Percentiles rank a stretch among this genome's conserved stretches.
Evolutionary conservation across 306 rosid genomes (phyloP).

Genomic region (Sindora glabra): DNA sequence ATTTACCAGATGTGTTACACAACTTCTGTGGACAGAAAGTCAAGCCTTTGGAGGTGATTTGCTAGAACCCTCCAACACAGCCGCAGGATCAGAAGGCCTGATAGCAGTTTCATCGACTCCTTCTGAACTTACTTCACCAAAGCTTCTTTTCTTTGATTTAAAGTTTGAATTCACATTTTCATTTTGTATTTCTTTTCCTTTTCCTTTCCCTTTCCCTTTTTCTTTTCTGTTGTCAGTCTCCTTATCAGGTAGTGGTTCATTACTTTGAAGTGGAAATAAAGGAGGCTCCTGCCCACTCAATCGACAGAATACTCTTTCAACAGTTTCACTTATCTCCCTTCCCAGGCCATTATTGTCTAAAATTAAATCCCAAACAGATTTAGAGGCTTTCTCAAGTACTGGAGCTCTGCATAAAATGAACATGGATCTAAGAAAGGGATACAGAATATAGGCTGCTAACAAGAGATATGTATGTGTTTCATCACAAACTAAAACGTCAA

Average conservation of each 20-base stretch:
- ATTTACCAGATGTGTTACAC: conserved; percentile 27
- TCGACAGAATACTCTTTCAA: conserved; percentile 81
- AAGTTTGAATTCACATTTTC: conserved; percentile 29
- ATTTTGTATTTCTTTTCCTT: conserved; percentile 45
- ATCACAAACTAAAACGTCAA: not conserved
- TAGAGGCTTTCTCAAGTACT: conserved; percentile 89
- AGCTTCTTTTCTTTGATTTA: conserved; percentile 66
- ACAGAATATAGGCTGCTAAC: not conserved
- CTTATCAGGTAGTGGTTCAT: conserved; percentile 36
- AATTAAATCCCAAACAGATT: conserved; percentile 94
- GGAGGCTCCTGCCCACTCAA: conserved; percentile 89
- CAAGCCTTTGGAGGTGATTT: conserved; percentile 38
- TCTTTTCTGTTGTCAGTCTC: conserved; percentile 39
- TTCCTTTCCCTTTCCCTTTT: conserved; percentile 64
- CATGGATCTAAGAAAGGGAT: conserved; percentile 9
- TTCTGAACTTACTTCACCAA: conserved; percentile 33
- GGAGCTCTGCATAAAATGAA: conserved; percentile 57
- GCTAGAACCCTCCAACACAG: conserved; percentile 28
- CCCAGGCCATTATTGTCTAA: conserved; percentile 74
- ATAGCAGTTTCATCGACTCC: conserved; percentile 36
- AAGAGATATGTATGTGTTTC: not conserved
- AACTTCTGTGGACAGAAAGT: not conserved
- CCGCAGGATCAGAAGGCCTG: conserved; percentile 32
- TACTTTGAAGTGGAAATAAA: conserved; percentile 48
- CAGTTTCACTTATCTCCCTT: conserved; percentile 75